These are phyloP conservation scores for Dendrostoma leiphaemia DNA, from an alignment of 2,329 filamentous ascomycete genomes.

Conservation along the genomic window DNA sequence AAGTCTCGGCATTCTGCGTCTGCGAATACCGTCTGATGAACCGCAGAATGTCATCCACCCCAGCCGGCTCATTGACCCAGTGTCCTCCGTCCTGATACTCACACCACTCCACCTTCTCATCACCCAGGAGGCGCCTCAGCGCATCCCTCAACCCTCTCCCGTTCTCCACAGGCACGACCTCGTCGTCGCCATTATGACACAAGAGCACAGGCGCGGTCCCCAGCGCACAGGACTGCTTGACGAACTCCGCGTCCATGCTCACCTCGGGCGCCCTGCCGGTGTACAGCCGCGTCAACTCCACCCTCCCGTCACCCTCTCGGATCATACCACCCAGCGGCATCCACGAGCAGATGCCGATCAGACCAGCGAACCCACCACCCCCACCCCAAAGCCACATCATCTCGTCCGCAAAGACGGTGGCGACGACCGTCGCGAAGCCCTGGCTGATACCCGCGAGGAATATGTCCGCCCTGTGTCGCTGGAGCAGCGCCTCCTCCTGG, in stretches of 20 bases:
- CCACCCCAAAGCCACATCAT: background rate
- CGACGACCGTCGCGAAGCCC: background rate
- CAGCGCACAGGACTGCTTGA: too few species aligned
- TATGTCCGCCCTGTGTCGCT: background rate
- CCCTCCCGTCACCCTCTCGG: background rate
- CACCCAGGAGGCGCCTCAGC: slow-evolving; percentile 13
- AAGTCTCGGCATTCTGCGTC: too few species aligned
- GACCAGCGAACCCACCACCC: background rate
- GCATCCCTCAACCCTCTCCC: slow-evolving; percentile 23
- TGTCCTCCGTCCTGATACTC: slow-evolving; percentile 29
- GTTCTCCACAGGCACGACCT: slow-evolving; percentile 26
- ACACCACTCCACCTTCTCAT: slow-evolving; percentile 24
- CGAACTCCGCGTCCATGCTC: background rate
- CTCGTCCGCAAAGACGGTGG: too few species aligned
- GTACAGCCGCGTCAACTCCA: background rate
- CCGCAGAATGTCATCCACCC: slow-evolving; percentile 21
- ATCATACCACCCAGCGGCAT: background rate
- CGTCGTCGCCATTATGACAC: slow-evolving; percentile 27
- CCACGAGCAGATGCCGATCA: background rate
- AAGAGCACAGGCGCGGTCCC: slow-evolving; percentile 26
- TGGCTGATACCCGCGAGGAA: slow-evolving; percentile 18
- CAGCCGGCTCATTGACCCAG: slow-evolving; percentile 28
- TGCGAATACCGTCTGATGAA: too few species aligned
- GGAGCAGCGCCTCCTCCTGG: background rate
- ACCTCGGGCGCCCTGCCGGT: background rate